Evolutionary conservation across 108 stramenopile genomes (phyloP).

Genomic region (Fragilariopsis cylindrus): DNA sequence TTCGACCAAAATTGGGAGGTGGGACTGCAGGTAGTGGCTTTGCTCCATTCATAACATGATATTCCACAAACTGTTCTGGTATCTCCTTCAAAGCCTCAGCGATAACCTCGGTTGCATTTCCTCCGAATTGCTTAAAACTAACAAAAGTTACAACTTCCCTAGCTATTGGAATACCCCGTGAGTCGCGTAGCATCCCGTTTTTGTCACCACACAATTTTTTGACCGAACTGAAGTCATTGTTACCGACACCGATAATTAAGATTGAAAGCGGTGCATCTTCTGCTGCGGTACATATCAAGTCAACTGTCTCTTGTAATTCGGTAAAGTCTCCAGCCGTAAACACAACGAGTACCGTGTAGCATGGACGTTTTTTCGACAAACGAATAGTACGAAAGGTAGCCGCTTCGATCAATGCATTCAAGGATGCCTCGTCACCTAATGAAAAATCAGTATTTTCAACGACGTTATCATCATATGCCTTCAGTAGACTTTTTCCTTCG

Average conservation of each 20-base stretch:
- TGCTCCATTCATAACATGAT: constrained; percentile 46
- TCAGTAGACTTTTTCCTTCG: constrained; percentile 58
- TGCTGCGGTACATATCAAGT: constrained; percentile 50
- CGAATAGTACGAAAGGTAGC: constrained; percentile 58
- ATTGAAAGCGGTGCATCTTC: constrained; percentile 73
- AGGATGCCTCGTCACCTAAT: constrained; percentile 65
- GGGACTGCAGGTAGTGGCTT: constrained; percentile 44
- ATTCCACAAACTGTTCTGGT: constrained; percentile 67
- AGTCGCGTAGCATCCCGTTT: constrained; percentile 32
- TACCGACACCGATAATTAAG: constrained; percentile 72
- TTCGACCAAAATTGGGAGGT: constrained; percentile 19
- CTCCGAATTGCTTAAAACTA: constrained; percentile 50
- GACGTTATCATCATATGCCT: constrained; percentile 66
- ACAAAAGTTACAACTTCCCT: constrained; percentile 84
- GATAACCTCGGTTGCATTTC: constrained; percentile 46
- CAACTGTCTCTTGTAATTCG: constrained; percentile 71
- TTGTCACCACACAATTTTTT: constrained; percentile 31
- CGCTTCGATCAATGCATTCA: constrained; percentile 54
- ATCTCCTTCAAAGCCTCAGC: constrained; percentile 50
- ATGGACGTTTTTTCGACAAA: constrained; percentile 31
- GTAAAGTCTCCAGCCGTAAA: constrained; percentile 86
- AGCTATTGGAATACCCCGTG: constrained; percentile 48
- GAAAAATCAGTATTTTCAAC: constrained; percentile 44
- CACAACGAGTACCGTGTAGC: constrained; percentile 67
- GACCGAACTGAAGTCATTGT: constrained; percentile 53